phyloP scores from a whole-genome alignment of 2,329 filamentous ascomycete genomes.

The Fusarium nematophilum region DNA sequence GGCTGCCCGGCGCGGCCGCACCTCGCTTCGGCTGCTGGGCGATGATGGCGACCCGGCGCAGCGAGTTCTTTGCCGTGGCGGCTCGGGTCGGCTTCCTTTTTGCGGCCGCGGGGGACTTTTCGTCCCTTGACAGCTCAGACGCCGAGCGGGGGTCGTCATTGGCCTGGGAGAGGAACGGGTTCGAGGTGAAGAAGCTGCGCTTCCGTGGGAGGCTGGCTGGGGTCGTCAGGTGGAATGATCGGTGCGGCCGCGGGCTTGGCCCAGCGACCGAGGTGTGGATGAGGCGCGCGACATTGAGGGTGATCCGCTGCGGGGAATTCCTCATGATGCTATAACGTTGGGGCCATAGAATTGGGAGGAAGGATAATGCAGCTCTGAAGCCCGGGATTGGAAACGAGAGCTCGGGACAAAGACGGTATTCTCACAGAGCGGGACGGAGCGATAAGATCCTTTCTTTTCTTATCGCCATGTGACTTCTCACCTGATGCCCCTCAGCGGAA shows the following conservation, averaged over 20 bases:
- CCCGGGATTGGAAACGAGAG: background rate
- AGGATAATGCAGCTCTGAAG: slow-evolving; percentile 10
- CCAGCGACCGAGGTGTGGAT: slow-evolving; percentile 45
- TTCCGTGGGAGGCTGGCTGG: slow-evolving; percentile 61
- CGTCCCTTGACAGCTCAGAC: slow-evolving; percentile 32
- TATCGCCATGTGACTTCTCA: slow-evolving; percentile 42
- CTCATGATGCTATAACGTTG: slow-evolving; percentile 46
- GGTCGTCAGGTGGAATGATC: slow-evolving; percentile 60
- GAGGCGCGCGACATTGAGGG: slow-evolving; percentile 45
- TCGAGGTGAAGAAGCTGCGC: slow-evolving; percentile 75
- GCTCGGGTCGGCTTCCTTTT: slow-evolving; percentile 61
- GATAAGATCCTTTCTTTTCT: slow-evolving; percentile 27
- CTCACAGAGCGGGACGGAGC: slow-evolving; percentile 12
- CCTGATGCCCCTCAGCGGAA: slow-evolving; percentile 34
- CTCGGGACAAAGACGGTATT: slow-evolving; percentile 8
- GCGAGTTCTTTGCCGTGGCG: slow-evolving; percentile 72
- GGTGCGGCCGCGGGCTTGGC: slow-evolving; percentile 44
- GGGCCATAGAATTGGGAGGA: slow-evolving; percentile 35
- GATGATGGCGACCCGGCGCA: slow-evolving; percentile 87
- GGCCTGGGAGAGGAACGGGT: slow-evolving; percentile 62
- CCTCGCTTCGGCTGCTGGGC: slow-evolving; percentile 71
- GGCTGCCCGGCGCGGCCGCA: slow-evolving; percentile 37
- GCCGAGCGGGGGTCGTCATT: slow-evolving; percentile 44
- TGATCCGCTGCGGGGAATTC: slow-evolving; percentile 47
- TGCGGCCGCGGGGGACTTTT: slow-evolving; percentile 36